Conservation (phyloP, 2,329 filamentous ascomycete species). For the Phoma sp. region DNA sequence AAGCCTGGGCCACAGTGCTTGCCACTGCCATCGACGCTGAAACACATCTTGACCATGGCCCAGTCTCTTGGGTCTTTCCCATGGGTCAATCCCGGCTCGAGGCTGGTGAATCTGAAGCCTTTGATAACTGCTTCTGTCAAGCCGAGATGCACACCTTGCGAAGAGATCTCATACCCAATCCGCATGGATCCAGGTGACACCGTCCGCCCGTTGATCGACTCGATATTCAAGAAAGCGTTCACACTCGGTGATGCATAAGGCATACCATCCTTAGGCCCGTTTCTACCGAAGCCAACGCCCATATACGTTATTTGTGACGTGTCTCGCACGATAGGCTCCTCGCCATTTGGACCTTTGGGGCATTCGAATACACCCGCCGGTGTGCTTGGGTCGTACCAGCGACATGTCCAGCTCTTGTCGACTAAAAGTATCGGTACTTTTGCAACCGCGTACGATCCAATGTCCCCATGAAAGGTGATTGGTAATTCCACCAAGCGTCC, state of each 20-base stretch:
- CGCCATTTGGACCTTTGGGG: conserved; percentile 34
- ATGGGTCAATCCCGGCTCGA: conserved; percentile 38
- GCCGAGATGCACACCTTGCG: conserved; percentile 38
- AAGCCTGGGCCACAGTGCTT: conserved; percentile 35
- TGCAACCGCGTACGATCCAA: conserved; percentile 28
- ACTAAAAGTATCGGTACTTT: conserved; percentile 40
- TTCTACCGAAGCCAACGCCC: conserved; percentile 46
- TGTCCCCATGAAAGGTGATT: conserved; percentile 34
- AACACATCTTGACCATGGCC: conserved; percentile 43
- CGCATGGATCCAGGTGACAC: conserved; percentile 18
- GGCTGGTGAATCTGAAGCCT: conserved; percentile 30
- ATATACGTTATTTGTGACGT: conserved; percentile 44
- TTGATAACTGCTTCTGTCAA: conserved; percentile 30
- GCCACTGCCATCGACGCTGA: conserved; percentile 31
- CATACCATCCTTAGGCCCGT: conserved; percentile 36
- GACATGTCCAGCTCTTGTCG: conserved; percentile 42
- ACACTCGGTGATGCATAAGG: conserved; percentile 34
- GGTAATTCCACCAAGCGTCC: conserved; percentile 38
- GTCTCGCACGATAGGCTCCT: conserved; percentile 31
- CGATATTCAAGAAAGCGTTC: conserved; percentile 47
- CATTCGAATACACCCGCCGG: conserved; percentile 34
- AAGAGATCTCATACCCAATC: conserved; percentile 40
- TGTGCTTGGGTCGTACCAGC: conserved; percentile 41
- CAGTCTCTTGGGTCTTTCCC: conserved; percentile 39
- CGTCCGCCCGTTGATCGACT: conserved; percentile 30